phyloP scores from a whole-genome alignment of 2,329 filamentous ascomycete genomes.

The Monilinia vaccinii-corymbosi region DNA sequence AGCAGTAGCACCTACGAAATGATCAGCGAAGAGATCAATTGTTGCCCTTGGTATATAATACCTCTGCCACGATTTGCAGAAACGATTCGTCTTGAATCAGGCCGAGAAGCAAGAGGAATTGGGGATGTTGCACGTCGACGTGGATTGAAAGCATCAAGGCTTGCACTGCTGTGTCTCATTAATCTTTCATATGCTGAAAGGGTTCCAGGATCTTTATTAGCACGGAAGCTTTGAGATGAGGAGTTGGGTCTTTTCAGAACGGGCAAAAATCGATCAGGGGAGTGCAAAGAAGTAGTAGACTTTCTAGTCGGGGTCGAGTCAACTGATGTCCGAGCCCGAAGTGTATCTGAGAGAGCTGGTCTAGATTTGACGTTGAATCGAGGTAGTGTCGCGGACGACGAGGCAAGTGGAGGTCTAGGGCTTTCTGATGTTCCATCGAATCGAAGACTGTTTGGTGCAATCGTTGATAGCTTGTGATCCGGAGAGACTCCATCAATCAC shows the following conservation, averaged over 20 bases:
- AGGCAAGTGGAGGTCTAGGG: background rate
- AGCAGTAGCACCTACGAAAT: constrained; percentile 22
- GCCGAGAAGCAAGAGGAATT: constrained; percentile 14
- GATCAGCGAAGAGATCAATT: constrained; percentile 6
- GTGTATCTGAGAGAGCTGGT: background rate
- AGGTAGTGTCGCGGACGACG: constrained; percentile 15
- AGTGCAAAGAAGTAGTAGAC: constrained; percentile 16
- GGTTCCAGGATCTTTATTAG: constrained; percentile 39
- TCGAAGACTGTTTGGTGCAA: background rate
- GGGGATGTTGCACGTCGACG: constrained; percentile 24
- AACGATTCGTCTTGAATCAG: constrained; percentile 15
- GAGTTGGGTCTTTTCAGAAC: constrained; percentile 32
- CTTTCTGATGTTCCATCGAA: constrained; percentile 8
- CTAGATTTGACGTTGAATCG: constrained; percentile 13
- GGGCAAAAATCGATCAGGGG: constrained; percentile 52
- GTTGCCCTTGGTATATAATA: constrained; percentile 12
- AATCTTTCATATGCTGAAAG: constrained; percentile 39
- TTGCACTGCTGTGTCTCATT: constrained; percentile 34
- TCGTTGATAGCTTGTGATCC: background rate
- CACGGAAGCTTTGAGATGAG: constrained; percentile 40
- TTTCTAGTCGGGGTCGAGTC: constrained; percentile 14
- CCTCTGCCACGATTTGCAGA: constrained; percentile 23
- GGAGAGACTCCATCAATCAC: background rate
- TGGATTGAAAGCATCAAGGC: constrained; percentile 45
- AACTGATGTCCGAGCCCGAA: background rate